These are phyloP conservation scores for Setaria italica DNA, from an alignment of 202 grass and related monocot species.

Conservation along the genomic window DNA sequence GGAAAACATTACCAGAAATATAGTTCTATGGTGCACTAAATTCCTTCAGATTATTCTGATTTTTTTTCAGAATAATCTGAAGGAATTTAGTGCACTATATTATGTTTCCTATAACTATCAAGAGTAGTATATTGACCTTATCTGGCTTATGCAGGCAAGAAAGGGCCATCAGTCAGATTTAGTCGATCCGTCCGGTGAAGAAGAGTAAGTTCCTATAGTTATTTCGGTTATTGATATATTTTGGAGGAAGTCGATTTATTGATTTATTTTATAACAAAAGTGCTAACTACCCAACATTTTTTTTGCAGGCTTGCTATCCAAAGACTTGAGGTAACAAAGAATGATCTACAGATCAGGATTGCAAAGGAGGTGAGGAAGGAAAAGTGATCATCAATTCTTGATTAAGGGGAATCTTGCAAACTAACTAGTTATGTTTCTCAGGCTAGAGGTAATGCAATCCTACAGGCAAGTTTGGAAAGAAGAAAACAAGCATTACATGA, in stretches of 20 bases:
- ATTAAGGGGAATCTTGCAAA: slow-evolving; percentile 38
- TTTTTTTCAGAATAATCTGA: not conserved
- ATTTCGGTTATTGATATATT: not conserved
- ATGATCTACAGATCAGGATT: slow-evolving; percentile 91
- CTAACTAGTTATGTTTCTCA: slow-evolving; percentile 61
- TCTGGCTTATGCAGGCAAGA: slow-evolving; percentile 69
- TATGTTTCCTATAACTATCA: not conserved
- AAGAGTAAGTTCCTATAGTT: slow-evolving; percentile 72
- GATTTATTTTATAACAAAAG: slow-evolving; percentile 38
- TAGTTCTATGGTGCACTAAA: slow-evolving; percentile 2
- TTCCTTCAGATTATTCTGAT: slow-evolving; percentile 18
- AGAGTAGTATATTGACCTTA: slow-evolving; percentile 7
- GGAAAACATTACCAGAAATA: slow-evolving; percentile 33
- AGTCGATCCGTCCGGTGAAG: slow-evolving; percentile 89
- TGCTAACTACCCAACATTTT: slow-evolving; percentile 22
- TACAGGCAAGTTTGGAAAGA: slow-evolving; percentile 98
- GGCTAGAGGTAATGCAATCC: slow-evolving; percentile 98
- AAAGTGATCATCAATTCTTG: slow-evolving; percentile 26
- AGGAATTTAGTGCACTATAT: too few species aligned
- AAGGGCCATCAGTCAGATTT: slow-evolving; percentile 77
- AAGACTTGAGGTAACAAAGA: slow-evolving; percentile 94
- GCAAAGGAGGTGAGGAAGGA: slow-evolving; percentile 80
- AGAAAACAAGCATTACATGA: slow-evolving; percentile 99
- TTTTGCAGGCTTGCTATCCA: slow-evolving; percentile 91
- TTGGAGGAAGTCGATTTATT: slow-evolving; percentile 20